A percentile compares a stretch with the other conserved stretches of the same genome.
phyloP scores from a whole-genome alignment of 83 land plant species.

The Diphasiastrum complanatum region DNA sequence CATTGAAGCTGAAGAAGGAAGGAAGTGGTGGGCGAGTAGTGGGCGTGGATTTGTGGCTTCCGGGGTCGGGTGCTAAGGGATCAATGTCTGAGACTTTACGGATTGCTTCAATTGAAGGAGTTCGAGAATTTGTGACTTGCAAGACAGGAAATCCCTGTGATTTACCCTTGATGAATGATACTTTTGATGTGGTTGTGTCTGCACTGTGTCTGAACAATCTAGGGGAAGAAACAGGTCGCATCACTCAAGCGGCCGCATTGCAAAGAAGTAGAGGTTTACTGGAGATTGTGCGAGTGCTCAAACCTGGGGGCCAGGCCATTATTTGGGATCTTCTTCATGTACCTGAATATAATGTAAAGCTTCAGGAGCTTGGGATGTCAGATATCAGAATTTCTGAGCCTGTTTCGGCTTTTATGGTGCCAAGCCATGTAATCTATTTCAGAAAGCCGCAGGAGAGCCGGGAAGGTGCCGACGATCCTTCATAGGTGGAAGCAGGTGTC shows the following conservation, averaged over 20 bases:
- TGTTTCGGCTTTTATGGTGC: no score
- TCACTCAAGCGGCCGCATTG: slow-evolving; percentile 34
- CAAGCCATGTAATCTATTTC: no score
- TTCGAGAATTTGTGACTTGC: slow-evolving; percentile 55
- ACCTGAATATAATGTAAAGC: slow-evolving; percentile 47
- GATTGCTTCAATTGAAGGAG: slow-evolving; percentile 49
- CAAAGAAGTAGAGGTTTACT: slow-evolving; percentile 45
- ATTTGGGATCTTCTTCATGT: slow-evolving; percentile 60
- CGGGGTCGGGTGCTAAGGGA: slow-evolving; percentile 21
- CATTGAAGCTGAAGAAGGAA: slow-evolving; percentile 48
- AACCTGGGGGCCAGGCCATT: slow-evolving; percentile 53
- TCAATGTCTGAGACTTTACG: slow-evolving; percentile 40
- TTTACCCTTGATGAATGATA: slow-evolving; percentile 54
- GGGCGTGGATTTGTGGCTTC: slow-evolving; percentile 37
- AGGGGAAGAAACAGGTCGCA: slow-evolving; percentile 37
- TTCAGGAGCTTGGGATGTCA: slow-evolving; percentile 51
- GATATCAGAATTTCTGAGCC: no score
- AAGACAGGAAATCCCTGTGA: slow-evolving; percentile 49
- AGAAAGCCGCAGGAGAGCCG: no score
- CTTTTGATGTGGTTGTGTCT: slow-evolving; percentile 67
- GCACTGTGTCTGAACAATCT: slow-evolving; percentile 39
- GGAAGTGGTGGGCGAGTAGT: slow-evolving; percentile 52
- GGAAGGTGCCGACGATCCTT: no score
- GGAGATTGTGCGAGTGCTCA: slow-evolving; percentile 57
- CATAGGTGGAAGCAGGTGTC: no score